phyloP scores from a whole-genome alignment of 2,329 filamentous ascomycete genomes.

The Xylariales sp. region DNA sequence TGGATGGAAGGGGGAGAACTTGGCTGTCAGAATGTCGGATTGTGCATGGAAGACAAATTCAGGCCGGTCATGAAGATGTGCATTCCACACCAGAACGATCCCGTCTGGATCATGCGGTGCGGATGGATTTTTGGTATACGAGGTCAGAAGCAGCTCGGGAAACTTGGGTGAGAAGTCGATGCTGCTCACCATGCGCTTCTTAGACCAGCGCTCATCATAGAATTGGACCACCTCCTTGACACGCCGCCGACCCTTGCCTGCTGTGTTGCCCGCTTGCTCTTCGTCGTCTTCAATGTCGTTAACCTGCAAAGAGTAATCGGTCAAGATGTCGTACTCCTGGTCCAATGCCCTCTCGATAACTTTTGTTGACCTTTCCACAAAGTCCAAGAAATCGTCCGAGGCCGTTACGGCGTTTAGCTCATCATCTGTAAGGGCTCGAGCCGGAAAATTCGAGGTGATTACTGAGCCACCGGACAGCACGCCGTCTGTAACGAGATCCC shows the following conservation, averaged over 20 bases:
- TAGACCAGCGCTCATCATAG: conserved; percentile 92
- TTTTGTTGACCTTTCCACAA: conserved; percentile 92
- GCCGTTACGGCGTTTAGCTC: conserved; percentile 87
- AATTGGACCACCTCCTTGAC: conserved; percentile 90
- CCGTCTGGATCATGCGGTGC: conserved; percentile 92
- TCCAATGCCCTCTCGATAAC: conserved; percentile 94
- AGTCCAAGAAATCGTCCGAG: conserved; percentile 90
- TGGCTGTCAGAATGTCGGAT: conserved; percentile 90
- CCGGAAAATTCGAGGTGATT: conserved; percentile 60
- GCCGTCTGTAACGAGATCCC: conserved; percentile 53
- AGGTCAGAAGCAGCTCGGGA: conserved; percentile 84
- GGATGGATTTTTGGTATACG: conserved; percentile 95
- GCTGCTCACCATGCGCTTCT: conserved; percentile 94
- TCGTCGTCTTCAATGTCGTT: neutral
- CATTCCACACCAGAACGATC: conserved; percentile 93
- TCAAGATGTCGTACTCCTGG: conserved; percentile 92
- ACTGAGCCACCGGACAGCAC: conserved; percentile 38
- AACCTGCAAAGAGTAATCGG: conserved; percentile 72
- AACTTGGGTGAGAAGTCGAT: conserved; percentile 96
- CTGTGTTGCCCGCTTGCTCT: conserved; percentile 62
- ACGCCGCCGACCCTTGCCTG: conserved; percentile 66
- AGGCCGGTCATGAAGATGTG: conserved; percentile 87
- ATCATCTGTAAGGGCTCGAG: conserved; percentile 73
- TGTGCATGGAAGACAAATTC: conserved; percentile 97
- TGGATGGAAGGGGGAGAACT: conserved; percentile 97